Evolutionary conservation across 148 eudicot species (phyloP).

Genomic region (Rhododendron kiyosumense): DNA sequence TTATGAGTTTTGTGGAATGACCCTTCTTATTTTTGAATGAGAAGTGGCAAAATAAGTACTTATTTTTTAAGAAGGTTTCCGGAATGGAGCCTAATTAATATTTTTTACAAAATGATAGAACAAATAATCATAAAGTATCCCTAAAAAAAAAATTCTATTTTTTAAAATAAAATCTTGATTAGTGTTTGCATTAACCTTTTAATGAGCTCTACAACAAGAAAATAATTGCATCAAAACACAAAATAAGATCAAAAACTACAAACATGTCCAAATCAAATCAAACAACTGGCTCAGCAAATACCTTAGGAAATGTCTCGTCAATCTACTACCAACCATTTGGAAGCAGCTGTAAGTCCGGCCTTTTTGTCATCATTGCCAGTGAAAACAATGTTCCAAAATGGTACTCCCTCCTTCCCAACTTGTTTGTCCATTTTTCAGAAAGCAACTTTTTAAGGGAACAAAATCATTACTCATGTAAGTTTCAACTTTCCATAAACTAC

Average conservation of each 20-base stretch:
- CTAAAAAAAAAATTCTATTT: no score
- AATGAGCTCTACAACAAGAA: neutral
- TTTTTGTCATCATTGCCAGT: neutral
- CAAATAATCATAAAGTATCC: neutral
- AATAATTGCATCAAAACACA: neutral
- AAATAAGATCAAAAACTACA: neutral
- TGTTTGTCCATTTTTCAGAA: neutral
- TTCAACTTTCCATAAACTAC: neutral
- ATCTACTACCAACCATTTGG: neutral
- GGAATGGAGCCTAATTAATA: no score
- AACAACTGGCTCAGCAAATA: conserved; percentile 20
- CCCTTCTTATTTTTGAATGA: no score
- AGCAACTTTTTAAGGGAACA: neutral
- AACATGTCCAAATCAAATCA: neutral
- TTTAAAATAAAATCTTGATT: no score
- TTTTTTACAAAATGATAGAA: neutral
- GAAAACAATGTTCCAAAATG: neutral
- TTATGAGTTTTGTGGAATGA: no score
- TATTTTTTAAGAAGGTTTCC: no score
- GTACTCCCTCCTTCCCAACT: neutral
- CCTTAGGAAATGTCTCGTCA: conserved; percentile 17
- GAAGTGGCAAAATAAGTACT: no score
- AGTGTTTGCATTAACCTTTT: neutral
- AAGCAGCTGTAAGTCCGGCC: neutral
- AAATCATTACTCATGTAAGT: neutral